A percentile compares a stretch with the other conserved stretches of the same genome.
Conservation (phyloP, 805 yeast species). For the Phaffomyces opuntiae region DNA sequence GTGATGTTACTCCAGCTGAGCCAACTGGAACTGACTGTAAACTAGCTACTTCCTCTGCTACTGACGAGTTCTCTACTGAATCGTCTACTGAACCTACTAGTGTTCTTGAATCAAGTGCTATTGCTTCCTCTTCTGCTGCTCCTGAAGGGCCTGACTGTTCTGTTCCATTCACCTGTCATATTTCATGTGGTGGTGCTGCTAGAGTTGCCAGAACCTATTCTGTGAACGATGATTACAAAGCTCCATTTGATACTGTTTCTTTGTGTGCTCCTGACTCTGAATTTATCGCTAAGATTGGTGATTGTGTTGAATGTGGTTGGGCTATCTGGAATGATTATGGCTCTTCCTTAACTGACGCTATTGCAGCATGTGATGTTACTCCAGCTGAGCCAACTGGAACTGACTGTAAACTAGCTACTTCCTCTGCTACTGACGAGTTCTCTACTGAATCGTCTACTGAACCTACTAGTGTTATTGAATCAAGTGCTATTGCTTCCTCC, state of each 20-base stretch:
- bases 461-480: background rate
- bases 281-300: slow-evolving; percentile 11
- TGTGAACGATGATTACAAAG: background rate
- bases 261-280: slow-evolving; percentile 13
- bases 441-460: background rate
- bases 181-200: too few species aligned
- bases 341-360: slow-evolving; percentile 10
- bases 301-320: slow-evolving; percentile 32
- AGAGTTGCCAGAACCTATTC: background rate
- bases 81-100: background rate
- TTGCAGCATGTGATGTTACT: slow-evolving; percentile 12
- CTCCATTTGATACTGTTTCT: slow-evolving; percentile 8
- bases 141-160: too few species aligned
- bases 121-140: too few species aligned
- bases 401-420: background rate
- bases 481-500: background rate
- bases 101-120: background rate
- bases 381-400: slow-evolving; percentile 18
- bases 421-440: background rate
- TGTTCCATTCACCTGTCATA: too few species aligned
- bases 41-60: background rate
- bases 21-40: slow-evolving; percentile 13
- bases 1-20: slow-evolving; percentile 7
- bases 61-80: background rate
- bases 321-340: slow-evolving; percentile 27